Percentiles rank a stretch among this genome's conserved stretches.
Evolutionary conservation across 768 basidiomycete genomes (phyloP).

Genomic region (Rhodotorula toruloides): DNA sequence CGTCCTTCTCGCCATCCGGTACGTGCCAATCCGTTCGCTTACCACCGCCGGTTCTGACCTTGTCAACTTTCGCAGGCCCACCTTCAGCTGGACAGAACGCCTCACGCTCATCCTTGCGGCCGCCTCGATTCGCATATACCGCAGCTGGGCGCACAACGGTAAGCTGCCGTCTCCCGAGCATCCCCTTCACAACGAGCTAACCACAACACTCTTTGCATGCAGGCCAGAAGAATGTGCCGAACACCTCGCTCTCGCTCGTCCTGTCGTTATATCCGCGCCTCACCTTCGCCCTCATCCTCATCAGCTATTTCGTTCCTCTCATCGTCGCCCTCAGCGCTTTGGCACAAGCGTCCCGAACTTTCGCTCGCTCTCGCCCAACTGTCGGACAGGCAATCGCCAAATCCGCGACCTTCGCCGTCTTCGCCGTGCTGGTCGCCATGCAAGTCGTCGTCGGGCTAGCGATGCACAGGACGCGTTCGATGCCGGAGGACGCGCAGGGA

Average conservation of each 20-base stretch:
- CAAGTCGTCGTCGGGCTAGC: not conserved
- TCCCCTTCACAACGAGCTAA: no score
- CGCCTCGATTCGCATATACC: not conserved
- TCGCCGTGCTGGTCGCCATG: not conserved
- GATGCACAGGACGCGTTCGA: not conserved
- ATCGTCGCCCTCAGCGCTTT: not conserved
- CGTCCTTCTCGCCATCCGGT: not conserved
- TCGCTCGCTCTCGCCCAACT: not conserved
- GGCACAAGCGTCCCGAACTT: not conserved
- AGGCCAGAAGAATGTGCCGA: conserved; percentile 33
- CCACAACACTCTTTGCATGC: not conserved
- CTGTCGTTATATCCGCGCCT: not conserved
- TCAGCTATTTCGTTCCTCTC: not conserved
- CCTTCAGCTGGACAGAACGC: not conserved
- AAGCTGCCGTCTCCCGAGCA: not conserved
- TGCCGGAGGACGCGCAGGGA: rapidly evolving
- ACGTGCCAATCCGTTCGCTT: not conserved
- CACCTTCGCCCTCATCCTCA: not conserved
- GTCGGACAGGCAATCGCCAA: not conserved
- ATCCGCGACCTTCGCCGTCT: conserved; percentile 14
- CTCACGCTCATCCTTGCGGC: not conserved
- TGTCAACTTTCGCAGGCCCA: not conserved
- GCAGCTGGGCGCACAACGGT: conserved; percentile 32
- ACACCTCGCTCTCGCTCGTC: conserved; percentile 1
- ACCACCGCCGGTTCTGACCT: rapidly evolving